Percentiles rank a stretch among this genome's conserved stretches.
These are phyloP conservation scores for Hypoxylon sp. DNA, from an alignment of 2,329 filamentous ascomycete species.

Conservation along the genomic window DNA sequence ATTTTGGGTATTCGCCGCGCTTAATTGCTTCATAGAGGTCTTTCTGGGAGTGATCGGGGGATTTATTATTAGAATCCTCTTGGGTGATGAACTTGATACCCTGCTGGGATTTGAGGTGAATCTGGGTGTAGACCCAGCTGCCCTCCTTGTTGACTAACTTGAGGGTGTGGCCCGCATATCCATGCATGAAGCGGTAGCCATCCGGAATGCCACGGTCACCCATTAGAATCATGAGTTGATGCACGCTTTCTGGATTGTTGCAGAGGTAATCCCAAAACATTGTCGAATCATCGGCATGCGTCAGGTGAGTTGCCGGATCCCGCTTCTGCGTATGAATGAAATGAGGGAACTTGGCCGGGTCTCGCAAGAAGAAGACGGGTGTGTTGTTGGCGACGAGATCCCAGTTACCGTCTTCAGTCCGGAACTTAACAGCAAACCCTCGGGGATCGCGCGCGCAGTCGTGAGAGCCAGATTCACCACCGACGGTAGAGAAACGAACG, in stretches of 20 bases:
- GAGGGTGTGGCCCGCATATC: constrained; percentile 75
- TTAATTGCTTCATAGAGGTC: constrained; percentile 75
- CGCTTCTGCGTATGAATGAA: constrained; percentile 85
- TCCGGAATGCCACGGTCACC: constrained; percentile 74
- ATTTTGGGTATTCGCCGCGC: constrained; percentile 70
- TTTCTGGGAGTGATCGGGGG: constrained; percentile 69
- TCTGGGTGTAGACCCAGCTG: constrained; percentile 74
- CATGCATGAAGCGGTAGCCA: constrained; percentile 75
- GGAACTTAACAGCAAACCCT: constrained; percentile 77
- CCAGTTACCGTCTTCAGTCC: constrained; percentile 79
- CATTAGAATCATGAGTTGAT: constrained; percentile 75
- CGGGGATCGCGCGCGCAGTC: constrained; percentile 72
- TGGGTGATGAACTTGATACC: constrained; percentile 71
- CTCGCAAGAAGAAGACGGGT: constrained; percentile 81
- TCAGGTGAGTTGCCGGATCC: constrained; percentile 77
- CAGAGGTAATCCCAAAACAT: constrained; percentile 65
- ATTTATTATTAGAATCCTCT: constrained; percentile 64
- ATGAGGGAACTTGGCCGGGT: constrained; percentile 79
- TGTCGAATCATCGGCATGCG: constrained; percentile 66
- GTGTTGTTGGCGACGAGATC: constrained; percentile 83
- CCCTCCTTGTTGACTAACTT: constrained; percentile 73
- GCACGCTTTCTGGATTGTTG: constrained; percentile 70
- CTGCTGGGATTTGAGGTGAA: constrained; percentile 73
- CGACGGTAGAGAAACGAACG: constrained; percentile 78
- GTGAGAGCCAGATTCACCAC: constrained; percentile 75